Percentiles rank a stretch among this genome's conserved stretches.
These are phyloP conservation scores for Xylariaceae sp. DNA, from an alignment of 2,329 filamentous ascomycete species.

Conservation along the genomic window DNA sequence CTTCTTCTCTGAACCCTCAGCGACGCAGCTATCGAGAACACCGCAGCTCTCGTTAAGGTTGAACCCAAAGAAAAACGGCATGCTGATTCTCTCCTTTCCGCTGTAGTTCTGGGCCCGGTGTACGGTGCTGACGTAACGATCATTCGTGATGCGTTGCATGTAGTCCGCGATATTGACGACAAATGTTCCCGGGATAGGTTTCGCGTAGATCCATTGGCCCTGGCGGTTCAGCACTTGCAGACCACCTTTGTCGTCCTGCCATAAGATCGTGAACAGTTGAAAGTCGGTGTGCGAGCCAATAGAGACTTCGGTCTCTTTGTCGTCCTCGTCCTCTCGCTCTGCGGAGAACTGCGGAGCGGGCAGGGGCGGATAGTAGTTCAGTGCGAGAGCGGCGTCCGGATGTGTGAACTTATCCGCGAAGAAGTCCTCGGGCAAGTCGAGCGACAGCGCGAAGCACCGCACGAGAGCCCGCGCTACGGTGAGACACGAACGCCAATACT, in stretches of 20 bases:
- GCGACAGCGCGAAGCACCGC: constrained; percentile 48
- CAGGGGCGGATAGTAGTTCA: constrained; percentile 51
- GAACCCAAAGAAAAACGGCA: constrained; percentile 49
- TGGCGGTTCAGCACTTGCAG: constrained; percentile 53
- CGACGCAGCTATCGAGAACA: constrained; percentile 47
- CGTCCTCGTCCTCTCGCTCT: no score
- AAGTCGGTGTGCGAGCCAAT: constrained; percentile 56
- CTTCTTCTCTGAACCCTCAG: constrained; percentile 41
- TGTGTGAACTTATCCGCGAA: constrained; percentile 45
- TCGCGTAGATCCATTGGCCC: constrained; percentile 52
- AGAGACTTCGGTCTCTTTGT: constrained; percentile 38
- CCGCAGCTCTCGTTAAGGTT: constrained; percentile 48
- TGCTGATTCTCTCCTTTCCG: constrained; percentile 46
- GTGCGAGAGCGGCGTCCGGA: constrained; percentile 43
- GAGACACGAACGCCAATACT: constrained; percentile 45
- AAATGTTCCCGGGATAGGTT: constrained; percentile 49
- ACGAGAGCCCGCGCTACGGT: constrained; percentile 45
- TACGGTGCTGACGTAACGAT: constrained; percentile 50
- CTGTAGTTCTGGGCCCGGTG: constrained; percentile 48
- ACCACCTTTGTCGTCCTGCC: constrained; percentile 50
- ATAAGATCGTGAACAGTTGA: constrained; percentile 55
- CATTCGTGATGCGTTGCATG: constrained; percentile 50
- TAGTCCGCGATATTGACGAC: constrained; percentile 55
- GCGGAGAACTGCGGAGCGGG: constrained; percentile 6
- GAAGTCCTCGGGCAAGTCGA: constrained; percentile 47